Evolutionary conservation across 306 rosid genomes (phyloP), one percentile per base, ranked within the genome.

Genomic region (Quercus robur): DNA sequence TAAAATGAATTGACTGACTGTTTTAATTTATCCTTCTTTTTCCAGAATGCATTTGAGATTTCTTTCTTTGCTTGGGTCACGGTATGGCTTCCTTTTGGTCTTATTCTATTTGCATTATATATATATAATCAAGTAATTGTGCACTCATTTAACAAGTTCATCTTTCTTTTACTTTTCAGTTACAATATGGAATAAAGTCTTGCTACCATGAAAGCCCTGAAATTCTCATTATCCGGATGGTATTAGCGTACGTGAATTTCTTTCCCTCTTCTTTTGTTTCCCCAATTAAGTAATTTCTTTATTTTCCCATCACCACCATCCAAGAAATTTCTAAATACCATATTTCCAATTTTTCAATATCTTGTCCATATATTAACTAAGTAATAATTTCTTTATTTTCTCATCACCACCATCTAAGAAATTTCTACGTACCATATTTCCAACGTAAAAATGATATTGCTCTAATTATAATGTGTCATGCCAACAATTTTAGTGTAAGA

Each of bases 1-100:
- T 33, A 5, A 11, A 25, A 19, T 58, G 66, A 23, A 49, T 13
- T 73, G 25, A 75, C 79, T 46, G 20, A 41, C 46, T 41, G 12
- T 41, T 9, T 1, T 59, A 15, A 64, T 64, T 64, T 68, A 54
- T 68, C 41, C 4, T 15, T 69, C 4, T 66, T 77, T 63, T 77
- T 63, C 5, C 89, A 87, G 93, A 89, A 87, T 38, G 81, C 93
- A n/a, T 90, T 90, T 68, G 93, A 90, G 75, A 61, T 87, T 5
- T 80, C 90, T 41, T 90, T 90, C 87, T 85, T 90, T 67, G 76
- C 81, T 18, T 90, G 93, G 93, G 91, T 90, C 80, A 82, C 91
- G 90, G 90, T 90, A 86, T 5, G 56, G 13, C 14, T 19, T 11
- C 1, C 10, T 38, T 56, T 19, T 14, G 3, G 4, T 76, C 2